phyloP scores from a whole-genome alignment of 2,329 filamentous ascomycete species.

The Zelopaecilomyces penicillatus region DNA sequence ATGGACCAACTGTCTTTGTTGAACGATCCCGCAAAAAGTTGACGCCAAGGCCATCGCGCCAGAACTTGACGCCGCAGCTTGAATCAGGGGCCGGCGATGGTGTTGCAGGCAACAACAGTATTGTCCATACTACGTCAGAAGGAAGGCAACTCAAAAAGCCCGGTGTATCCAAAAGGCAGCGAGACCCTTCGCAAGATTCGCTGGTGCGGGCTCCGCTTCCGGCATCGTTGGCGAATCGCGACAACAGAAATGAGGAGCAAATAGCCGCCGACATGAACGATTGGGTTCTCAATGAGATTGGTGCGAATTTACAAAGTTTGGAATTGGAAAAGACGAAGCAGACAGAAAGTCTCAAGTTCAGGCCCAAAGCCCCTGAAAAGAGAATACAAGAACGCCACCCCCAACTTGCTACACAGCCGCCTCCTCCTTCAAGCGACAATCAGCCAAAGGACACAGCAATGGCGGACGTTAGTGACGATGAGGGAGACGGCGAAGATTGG shows the following conservation, averaged over 20 bases:
- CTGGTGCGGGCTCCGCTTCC: slow-evolving; percentile 22
- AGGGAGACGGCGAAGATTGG: slow-evolving; percentile 48
- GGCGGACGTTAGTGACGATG: slow-evolving; percentile 34
- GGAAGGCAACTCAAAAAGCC: slow-evolving; percentile 26
- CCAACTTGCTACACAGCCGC: slow-evolving; percentile 14
- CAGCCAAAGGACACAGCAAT: slow-evolving; percentile 21
- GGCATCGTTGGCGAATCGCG: slow-evolving; percentile 23
- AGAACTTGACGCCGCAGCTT: slow-evolving; percentile 12
- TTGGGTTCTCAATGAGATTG: slow-evolving; percentile 52
- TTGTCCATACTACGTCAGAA: slow-evolving; percentile 1
- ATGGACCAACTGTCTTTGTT: slow-evolving; percentile 44
- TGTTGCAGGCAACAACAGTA: too few relatives aligned
- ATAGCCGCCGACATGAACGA: slow-evolving; percentile 48
- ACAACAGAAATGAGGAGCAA: slow-evolving; percentile 38
- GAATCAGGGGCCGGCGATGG: slow-evolving; percentile 6
- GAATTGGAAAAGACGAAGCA: slow-evolving; percentile 32
- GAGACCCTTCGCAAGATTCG: slow-evolving; percentile 14
- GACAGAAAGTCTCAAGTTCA: slow-evolving; percentile 34
- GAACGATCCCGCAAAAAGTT: slow-evolving; percentile 40
- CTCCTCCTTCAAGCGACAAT: not conserved
- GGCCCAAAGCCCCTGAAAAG: slow-evolving; percentile 46
- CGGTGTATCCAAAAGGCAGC: slow-evolving; percentile 18
- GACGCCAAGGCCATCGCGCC: slow-evolving; percentile 11
- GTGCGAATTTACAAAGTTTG: slow-evolving; percentile 40
- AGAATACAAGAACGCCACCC: slow-evolving; percentile 50